phyloP scores from a whole-genome alignment of 768 basidiomycete species.

The Lyophyllum decastes region DNA sequence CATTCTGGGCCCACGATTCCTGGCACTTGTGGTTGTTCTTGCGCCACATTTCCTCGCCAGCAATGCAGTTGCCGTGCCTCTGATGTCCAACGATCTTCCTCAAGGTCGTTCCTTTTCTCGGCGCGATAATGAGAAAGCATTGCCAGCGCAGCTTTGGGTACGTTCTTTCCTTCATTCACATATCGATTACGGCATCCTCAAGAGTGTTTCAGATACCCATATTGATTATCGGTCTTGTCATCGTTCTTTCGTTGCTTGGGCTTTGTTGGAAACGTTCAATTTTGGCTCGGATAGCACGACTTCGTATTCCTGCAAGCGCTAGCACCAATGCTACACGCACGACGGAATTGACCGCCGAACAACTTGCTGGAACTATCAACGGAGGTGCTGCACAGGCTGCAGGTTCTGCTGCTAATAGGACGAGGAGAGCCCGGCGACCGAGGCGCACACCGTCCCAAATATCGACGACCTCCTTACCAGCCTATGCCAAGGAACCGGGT shows the following conservation, averaged over 20 bases:
- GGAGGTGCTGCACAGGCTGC: slow-evolving; percentile 21
- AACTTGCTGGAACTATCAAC: slow-evolving; percentile 52
- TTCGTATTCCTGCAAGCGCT: neutral
- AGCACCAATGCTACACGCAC: neutral
- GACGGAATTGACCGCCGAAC: slow-evolving; percentile 56
- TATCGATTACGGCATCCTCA: neutral
- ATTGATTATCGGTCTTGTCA: slow-evolving; percentile 5
- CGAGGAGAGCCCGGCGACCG: slow-evolving; percentile 36
- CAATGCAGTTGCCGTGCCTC: slow-evolving; percentile 14
- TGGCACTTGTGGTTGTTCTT: slow-evolving; percentile 7
- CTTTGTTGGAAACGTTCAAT: slow-evolving; percentile 4
- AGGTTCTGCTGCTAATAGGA: slow-evolving; percentile 26
- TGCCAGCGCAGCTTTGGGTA: slow-evolving; percentile 16
- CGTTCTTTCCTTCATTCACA: neutral
- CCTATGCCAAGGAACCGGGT: slow-evolving; percentile 83
- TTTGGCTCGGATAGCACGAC: neutral
- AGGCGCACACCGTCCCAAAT: slow-evolving; percentile 79
- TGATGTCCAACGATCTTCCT: slow-evolving; percentile 1
- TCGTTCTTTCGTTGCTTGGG: neutral
- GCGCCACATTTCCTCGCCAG: slow-evolving; percentile 1
- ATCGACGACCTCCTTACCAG: slow-evolving; percentile 74
- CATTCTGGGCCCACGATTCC: neutral
- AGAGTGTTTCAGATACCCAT: slow-evolving; percentile 14
- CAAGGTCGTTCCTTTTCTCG: neutral
- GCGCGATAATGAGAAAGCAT: neutral